Base-by-base conservation (phyloP, 108 stramenopile genomes). In the Parietichytrium sp. region DNA sequence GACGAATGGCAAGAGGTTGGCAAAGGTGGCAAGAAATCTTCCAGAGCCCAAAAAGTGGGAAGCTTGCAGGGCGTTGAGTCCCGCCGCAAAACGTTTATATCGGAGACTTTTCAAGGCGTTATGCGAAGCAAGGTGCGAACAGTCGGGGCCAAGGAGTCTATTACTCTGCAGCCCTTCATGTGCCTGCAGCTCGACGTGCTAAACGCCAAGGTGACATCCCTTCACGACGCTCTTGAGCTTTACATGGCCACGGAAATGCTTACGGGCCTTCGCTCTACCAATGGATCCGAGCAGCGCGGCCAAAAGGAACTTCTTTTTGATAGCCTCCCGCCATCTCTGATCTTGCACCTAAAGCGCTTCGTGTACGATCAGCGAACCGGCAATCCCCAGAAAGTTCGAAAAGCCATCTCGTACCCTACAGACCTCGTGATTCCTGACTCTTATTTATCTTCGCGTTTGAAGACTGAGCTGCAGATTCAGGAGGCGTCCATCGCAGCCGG, bases 151-250 rank as follows among this genome's bases (percentile, higher is more conserved):
- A 33, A 42, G 38, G 61, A 72, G 20, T 72, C 61, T 25, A 72
- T 72, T 72, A 72, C 61, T 13, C 61, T 72, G 61, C 61, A 72
- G 42, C 61, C 61, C 10, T 72, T 72, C 61, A 72, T 72, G 61
- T 72, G 61, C 45, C 42, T 72, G 8, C 61, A 72, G 42, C 61
- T 72, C 42, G 61, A 72, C 23, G 61, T 72, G 38, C 61, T 72
- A 6, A 72, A 72, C 61, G 45, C 36, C 38, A 42, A 33, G 15
- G 61, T 72, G 6, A 33, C 38, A 0, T 72, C 61, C 33, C 38
- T 72, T 47, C 10, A 45, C 10, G 61, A 72, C 42, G 61, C 38
- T 45, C 61, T 72, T 33, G 61, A 72, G 38, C 61, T 72, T 42
- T 72, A 45, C 61, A 72, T 72, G 61, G 36, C 61, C 6, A 33